These are phyloP conservation scores for Yamadazyma blattariae DNA, from an alignment of 1,139 yeast species.

Conservation along the genomic window DNA sequence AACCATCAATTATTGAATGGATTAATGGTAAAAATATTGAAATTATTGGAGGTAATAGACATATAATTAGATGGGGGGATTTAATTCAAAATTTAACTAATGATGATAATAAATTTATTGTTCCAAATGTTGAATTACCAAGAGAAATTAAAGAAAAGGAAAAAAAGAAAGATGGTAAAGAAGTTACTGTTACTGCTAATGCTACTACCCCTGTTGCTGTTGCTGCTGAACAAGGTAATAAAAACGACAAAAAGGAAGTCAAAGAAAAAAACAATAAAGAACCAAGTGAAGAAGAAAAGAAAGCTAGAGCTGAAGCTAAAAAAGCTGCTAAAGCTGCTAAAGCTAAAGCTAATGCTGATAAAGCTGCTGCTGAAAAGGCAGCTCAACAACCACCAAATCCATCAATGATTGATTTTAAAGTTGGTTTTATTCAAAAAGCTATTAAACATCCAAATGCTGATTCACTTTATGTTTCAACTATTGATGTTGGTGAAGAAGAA, in stretches of 20 bases:
- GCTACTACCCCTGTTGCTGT: too few species aligned
- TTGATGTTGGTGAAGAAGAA: constrained; percentile 92
- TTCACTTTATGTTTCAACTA: constrained; percentile 90
- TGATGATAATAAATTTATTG: constrained; percentile 43
- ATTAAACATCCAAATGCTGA: constrained; percentile 98
- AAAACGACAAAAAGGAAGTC: constrained; percentile 20
- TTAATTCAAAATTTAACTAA: constrained; percentile 71
- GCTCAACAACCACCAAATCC: constrained; percentile 69
- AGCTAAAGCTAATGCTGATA: constrained; percentile 64
- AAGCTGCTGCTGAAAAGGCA: constrained; percentile 53
- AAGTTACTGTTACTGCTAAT: constrained; percentile 14
- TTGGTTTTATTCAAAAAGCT: constrained; percentile 96
- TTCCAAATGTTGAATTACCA: constrained; percentile 67
- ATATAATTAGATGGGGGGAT: constrained; percentile 88
- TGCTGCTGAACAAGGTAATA: constrained; percentile 1
- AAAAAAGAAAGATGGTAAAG: constrained; percentile 25
- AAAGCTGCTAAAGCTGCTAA: constrained; percentile 78
- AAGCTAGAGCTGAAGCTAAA: constrained; percentile 55
- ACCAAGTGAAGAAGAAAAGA: constrained; percentile 58
- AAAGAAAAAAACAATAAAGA: constrained; percentile 19
- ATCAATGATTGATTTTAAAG: constrained; percentile 85
- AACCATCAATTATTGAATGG: constrained; percentile 60
- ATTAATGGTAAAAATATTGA: constrained; percentile 46
- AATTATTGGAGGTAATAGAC: constrained; percentile 56
- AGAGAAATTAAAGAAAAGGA: constrained; percentile 50